phyloP scores from a whole-genome alignment of 202 grass and related monocot species.

The Brachypodium distachyon region DNA sequence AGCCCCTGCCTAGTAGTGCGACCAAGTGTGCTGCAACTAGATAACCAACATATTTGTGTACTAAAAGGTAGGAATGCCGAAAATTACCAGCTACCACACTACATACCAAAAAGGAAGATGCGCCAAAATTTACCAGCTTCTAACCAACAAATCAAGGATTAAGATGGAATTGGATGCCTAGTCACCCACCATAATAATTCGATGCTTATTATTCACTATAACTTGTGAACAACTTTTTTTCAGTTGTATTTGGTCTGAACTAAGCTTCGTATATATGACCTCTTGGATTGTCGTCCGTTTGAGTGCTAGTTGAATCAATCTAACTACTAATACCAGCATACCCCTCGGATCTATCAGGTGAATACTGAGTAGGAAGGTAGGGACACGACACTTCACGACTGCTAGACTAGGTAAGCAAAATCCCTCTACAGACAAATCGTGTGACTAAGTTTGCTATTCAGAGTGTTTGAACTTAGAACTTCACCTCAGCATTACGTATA shows the following conservation, averaged over 20 bases:
- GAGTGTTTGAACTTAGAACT: not conserved
- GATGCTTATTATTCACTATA: not conserved
- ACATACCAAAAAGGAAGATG: not conserved
- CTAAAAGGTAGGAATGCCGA: not conserved
- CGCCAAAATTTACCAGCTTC: constrained; percentile 16
- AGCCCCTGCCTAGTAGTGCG: not conserved
- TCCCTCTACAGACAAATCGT: not conserved
- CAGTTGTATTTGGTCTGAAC: not conserved
- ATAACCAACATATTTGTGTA: not conserved
- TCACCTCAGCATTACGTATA: constrained; percentile 5
- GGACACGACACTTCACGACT: not conserved
- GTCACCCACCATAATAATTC: constrained; percentile 22
- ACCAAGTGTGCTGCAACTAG: constrained; percentile 8
- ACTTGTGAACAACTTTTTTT: not conserved
- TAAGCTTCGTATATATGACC: not conserved
- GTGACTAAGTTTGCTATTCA: not conserved
- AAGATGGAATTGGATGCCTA: constrained; percentile 6
- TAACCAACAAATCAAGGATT: not conserved
- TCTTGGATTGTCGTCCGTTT: not conserved
- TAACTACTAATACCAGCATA: not conserved
- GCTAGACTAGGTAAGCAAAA: not conserved
- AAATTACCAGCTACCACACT: constrained; percentile 1
- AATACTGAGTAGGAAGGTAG: not conserved
- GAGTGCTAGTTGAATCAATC: not conserved
- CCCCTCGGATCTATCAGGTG: not conserved